phyloP scores from a whole-genome alignment of 2,329 filamentous ascomycete genomes.

The Fusarium torulosum region DNA sequence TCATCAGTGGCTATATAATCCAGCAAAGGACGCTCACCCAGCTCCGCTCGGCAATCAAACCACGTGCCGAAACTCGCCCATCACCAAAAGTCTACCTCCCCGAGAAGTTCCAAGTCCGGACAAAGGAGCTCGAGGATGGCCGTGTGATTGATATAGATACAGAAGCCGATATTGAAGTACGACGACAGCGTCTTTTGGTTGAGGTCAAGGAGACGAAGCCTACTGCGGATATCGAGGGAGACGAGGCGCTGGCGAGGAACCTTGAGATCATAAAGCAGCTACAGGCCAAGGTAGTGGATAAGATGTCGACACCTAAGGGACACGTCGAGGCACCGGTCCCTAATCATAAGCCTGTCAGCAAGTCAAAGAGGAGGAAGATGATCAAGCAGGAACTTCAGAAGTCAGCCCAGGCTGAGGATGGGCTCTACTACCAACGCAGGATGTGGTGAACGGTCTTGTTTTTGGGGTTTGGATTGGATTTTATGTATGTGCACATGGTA shows the following conservation, averaged over 20 bases:
- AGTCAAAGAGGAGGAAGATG: conserved; percentile 65
- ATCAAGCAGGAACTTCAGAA: conserved; percentile 70
- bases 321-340: conserved; percentile 55
- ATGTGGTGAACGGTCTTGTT: conserved; percentile 58
- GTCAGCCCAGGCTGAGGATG: conserved; percentile 60
- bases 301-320: conserved; percentile 51
- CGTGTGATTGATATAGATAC: conserved; percentile 57
- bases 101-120: conserved; percentile 61
- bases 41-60: conserved; percentile 78
- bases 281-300: conserved; percentile 50
- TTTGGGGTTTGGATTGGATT: not conserved
- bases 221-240: conserved; percentile 36
- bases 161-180: conserved; percentile 50
- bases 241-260: conserved; percentile 44
- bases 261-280: conserved; percentile 52
- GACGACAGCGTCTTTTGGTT: conserved; percentile 48
- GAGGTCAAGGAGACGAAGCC: conserved; percentile 53
- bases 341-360: conserved; percentile 62
- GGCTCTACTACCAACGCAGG: conserved; percentile 66
- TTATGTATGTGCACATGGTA: conserved; percentile 22
- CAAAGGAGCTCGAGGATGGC: conserved; percentile 62
- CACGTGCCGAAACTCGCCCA: conserved; percentile 53
- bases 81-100: conserved; percentile 64
- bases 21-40: conserved; percentile 87
- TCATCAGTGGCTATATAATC: conserved; percentile 87